Base-by-base conservation (phyloP, 108 stramenopile genomes). In the Phaeodactylum tricornutum region DNA sequence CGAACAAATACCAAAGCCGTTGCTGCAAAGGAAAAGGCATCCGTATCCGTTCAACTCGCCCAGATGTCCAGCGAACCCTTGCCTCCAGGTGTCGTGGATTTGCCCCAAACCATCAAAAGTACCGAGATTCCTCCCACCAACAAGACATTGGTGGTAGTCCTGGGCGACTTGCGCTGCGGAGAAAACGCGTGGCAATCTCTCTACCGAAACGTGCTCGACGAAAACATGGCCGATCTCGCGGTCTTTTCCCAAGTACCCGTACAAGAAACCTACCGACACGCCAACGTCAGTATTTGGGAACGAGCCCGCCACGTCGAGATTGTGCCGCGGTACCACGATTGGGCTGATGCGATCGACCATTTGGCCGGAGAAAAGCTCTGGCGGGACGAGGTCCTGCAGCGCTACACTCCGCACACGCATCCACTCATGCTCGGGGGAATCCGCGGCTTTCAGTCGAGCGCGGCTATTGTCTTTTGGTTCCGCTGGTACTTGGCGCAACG, bases 261-360 rank as follows among this genome's bases (percentile, higher is more conserved):
- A 20, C n/a, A n/a, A n/a, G n/a, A n/a, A n/a, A n/a, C n/a, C n/a
- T n/a, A n/a, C n/a, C n/a, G n/a, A n/a, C n/a, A n/a, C n/a, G n/a
- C n/a, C n/a, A n/a, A n/a, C n/a, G n/a, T n/a, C n/a, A 44, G 28
- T 12, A 22, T 71, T 11, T 55, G 29, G 17, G 26, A 45, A n/a
- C 44, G 64, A 35, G 69, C 69, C 35, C 60, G 50, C 42, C 66
- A 71, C 35, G 17, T 66, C 14, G 65, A 48, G 52, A 33, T 28
- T n/a, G 47, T 61, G 24, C 43, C 9, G 21, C 59, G 61, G 39
- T 71, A 65, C 40, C 26, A 56, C 12, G 62, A 71, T 45, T 71
- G 64, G 64, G 64, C 59, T 1, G 69, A 71, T 51, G 69, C 69
- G 2, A 54, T 71, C 9, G 64, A 71, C 45, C n/a, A n/a, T n/a